Conservation (phyloP, 2,329 filamentous ascomycete genomes). For the Cladophialophora immunda region DNA sequence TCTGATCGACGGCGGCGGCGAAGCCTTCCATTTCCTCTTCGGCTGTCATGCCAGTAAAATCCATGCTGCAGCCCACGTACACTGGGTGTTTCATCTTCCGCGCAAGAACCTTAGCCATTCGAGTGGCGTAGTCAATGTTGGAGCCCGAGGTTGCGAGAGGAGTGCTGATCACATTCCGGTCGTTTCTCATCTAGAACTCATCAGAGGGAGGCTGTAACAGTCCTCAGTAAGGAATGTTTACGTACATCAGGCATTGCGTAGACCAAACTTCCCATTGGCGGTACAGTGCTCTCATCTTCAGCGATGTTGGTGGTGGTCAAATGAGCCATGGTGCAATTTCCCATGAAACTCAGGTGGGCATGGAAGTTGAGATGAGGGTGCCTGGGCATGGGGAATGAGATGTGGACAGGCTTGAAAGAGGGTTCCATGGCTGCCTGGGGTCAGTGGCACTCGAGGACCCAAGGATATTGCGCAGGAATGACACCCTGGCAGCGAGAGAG, state of each 20-base stretch:
- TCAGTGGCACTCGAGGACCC: neutral
- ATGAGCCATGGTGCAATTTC: conserved; percentile 64
- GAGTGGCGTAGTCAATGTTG: conserved; percentile 85
- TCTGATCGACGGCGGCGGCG: conserved; percentile 74
- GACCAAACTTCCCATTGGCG: conserved; percentile 84
- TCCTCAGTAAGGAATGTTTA: conserved; percentile 30
- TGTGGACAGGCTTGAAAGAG: conserved; percentile 57
- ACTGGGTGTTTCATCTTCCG: conserved; percentile 75
- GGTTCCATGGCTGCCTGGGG: conserved; percentile 36
- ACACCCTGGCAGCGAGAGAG: neutral
- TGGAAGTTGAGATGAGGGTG: conserved; percentile 66
- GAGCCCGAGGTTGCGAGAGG: conserved; percentile 78
- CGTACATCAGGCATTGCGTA: conserved; percentile 90
- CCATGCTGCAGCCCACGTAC: conserved; percentile 92
- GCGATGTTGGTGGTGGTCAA: conserved; percentile 63
- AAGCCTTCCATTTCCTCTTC: conserved; percentile 96
- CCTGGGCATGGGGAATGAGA: conserved; percentile 66
- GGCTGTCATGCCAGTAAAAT: conserved; percentile 78
- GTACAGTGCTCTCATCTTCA: conserved; percentile 48
- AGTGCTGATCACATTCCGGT: conserved; percentile 68
- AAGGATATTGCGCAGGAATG: neutral
- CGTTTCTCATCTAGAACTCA: conserved; percentile 49
- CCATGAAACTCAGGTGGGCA: conserved; percentile 64
- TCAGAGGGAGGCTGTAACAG: conserved; percentile 27
- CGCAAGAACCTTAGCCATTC: conserved; percentile 84